Conservation (phyloP, 2,329 filamentous ascomycete genomes). For the Diaporthe sp. region DNA sequence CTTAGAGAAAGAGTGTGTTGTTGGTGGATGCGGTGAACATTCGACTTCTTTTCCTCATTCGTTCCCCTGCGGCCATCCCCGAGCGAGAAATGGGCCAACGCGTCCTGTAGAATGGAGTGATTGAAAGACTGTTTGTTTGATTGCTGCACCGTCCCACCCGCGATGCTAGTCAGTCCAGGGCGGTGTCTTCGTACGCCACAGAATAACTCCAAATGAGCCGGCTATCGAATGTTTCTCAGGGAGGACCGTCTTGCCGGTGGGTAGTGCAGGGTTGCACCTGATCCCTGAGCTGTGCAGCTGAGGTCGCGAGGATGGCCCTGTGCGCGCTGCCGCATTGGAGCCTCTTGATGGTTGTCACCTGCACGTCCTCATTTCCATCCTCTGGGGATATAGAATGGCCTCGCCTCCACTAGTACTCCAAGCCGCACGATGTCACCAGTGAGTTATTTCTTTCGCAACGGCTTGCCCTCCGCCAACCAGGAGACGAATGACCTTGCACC, state of each 20-base stretch:
- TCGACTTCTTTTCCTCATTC: background rate
- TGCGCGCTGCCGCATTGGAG: constrained; percentile 11
- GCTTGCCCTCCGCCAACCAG: constrained; percentile 37
- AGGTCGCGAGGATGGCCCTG: constrained; percentile 39
- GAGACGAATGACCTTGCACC: constrained; percentile 37
- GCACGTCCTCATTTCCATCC: constrained; percentile 34
- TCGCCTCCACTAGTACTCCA: constrained; percentile 36
- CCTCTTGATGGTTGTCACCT: constrained; percentile 30
- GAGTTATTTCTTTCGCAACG: constrained; percentile 39
- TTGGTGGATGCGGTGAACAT: constrained; percentile 8
- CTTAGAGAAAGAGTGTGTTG: constrained; percentile 25
- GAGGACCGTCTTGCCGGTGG: constrained; percentile 34
- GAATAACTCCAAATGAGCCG: constrained; percentile 38
- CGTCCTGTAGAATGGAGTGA: constrained; percentile 37
- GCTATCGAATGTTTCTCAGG: constrained; percentile 41
- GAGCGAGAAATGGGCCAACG: constrained; percentile 27
- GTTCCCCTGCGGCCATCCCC: background rate
- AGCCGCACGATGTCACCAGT: constrained; percentile 35
- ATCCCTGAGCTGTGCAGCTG: constrained; percentile 40
- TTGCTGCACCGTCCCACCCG: constrained; percentile 23
- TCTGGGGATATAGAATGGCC: constrained; percentile 17
- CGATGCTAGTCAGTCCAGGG: constrained; percentile 41
- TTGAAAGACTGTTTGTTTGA: constrained; percentile 12
- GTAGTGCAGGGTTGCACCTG: constrained; percentile 39
- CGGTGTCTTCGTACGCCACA: constrained; percentile 40